Conservation (phyloP, 371 early-diverging fungal species). For the Apophysomyces ossiformis region DNA sequence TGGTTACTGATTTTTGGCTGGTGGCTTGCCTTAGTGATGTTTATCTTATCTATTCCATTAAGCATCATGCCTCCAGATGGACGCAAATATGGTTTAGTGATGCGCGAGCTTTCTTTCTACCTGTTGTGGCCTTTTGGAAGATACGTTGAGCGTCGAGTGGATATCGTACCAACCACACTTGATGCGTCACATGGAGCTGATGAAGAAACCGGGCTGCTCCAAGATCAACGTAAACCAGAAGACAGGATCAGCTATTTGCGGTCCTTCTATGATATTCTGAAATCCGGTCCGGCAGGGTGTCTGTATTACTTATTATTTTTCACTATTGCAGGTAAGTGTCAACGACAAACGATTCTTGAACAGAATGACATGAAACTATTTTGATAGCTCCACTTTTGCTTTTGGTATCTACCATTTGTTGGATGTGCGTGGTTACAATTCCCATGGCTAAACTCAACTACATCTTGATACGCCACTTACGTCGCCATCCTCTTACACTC, state of each 20-base stretch:
- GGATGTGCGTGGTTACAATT: slow-evolving; percentile 86
- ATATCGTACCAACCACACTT: slow-evolving; percentile 27
- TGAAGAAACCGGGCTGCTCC: slow-evolving; percentile 36
- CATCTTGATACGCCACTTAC: slow-evolving; percentile 73
- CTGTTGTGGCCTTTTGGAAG: slow-evolving; percentile 95
- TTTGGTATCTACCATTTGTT: slow-evolving; percentile 75
- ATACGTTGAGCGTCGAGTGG: slow-evolving; percentile 71
- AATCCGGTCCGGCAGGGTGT: slow-evolving; percentile 61
- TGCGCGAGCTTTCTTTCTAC: slow-evolving; percentile 72
- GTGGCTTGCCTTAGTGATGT: slow-evolving; percentile 78
- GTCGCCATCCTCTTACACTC: slow-evolving; percentile 79
- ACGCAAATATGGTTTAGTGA: slow-evolving; percentile 56
- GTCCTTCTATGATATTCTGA: slow-evolving; percentile 15
- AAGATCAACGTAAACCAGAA: slow-evolving; percentile 16
- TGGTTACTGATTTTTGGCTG: slow-evolving; percentile 92
- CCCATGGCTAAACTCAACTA: slow-evolving; percentile 94
- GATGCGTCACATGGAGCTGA: slow-evolving; percentile 19
- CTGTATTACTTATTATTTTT: slow-evolving; percentile 62
- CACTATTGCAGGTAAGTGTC: slow-evolving; percentile 47
- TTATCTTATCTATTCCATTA: slow-evolving; percentile 56
- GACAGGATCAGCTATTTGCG: slow-evolving; percentile 4
- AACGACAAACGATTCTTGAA: background rate
- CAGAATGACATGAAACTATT: background rate
- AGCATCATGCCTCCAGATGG: slow-evolving; percentile 57
- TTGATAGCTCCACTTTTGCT: slow-evolving; percentile 76